These are phyloP conservation scores for Fraxinus greggii DNA, from an alignment of 305 asterid species.

Conservation along the genomic window DNA sequence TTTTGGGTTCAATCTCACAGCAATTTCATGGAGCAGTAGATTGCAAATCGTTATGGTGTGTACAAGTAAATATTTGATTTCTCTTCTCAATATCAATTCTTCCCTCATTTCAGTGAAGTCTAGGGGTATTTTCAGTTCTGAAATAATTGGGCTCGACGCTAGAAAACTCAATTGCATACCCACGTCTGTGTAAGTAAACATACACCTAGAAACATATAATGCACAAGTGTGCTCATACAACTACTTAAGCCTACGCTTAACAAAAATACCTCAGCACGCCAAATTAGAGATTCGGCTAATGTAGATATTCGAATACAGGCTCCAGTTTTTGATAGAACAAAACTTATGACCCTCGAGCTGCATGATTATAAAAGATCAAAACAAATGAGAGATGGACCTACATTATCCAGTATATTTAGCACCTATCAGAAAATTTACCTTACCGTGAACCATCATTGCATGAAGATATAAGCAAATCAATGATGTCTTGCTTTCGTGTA, in stretches of 20 bases:
- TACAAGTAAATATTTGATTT: not conserved
- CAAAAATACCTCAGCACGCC: conserved; percentile 88
- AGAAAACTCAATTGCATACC: not conserved
- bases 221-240: not conserved
- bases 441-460: conserved; percentile 55
- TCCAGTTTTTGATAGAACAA: conserved; percentile 55
- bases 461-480: conserved; percentile 55
- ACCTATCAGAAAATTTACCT: conserved; percentile 24
- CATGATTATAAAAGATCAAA: conserved; percentile 31
- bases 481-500: conserved; percentile 63
- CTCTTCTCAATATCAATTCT: not conserved
- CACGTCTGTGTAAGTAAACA: not conserved
- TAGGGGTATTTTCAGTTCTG: not conserved
- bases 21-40: not conserved
- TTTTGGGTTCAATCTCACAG: not conserved
- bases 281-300: conserved; percentile 70
- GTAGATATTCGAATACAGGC: conserved; percentile 63
- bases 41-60: not conserved
- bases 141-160: not conserved
- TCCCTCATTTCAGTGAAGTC: not conserved
- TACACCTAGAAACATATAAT: not conserved
- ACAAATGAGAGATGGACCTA: conserved; percentile 15
- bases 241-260: conserved; percentile 21
- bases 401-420: conserved; percentile 6
- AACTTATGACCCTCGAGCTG: conserved; percentile 58